Percentiles rank a stretch among this genome's conserved stretches.
Evolutionary conservation across 306 rosid genomes (phyloP).

Genomic region (Alnus glutinosa): DNA sequence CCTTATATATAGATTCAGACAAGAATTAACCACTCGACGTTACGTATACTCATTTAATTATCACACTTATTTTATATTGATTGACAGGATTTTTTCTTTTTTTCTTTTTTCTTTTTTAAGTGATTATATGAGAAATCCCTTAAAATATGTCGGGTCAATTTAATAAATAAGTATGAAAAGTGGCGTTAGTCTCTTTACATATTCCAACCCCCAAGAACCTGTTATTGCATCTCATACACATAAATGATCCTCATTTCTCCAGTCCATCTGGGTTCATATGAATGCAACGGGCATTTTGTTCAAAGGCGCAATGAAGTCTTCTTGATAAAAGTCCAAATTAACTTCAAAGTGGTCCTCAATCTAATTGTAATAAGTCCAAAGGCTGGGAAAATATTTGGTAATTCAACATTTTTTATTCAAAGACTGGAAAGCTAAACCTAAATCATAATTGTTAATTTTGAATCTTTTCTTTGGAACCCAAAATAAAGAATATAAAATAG

Average conservation of each 20-base stretch:
- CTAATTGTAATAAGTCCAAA: neutral
- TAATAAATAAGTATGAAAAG: no score
- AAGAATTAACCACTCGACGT: no score
- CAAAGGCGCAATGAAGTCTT: neutral
- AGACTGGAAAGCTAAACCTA: neutral
- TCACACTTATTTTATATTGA: no score
- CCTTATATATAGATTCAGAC: neutral
- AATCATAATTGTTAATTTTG: neutral
- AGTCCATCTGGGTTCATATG: no score
- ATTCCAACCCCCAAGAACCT: neutral
- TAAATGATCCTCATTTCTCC: no score
- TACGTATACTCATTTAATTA: no score
- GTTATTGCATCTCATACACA: neutral
- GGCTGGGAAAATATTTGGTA: neutral
- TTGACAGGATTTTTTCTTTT: no score
- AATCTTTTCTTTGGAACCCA: neutral
- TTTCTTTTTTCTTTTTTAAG: no score
- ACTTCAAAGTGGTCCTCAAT: neutral
- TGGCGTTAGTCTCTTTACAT: no score
- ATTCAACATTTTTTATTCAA: constrained; percentile 2
- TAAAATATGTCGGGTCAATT: no score
- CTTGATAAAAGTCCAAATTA: neutral
- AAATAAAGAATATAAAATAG: neutral
- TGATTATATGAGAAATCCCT: no score
- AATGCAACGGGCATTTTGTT: neutral